Conservation (phyloP, 2,329 filamentous ascomycete genomes). For the Aspergillus floridensis region DNA sequence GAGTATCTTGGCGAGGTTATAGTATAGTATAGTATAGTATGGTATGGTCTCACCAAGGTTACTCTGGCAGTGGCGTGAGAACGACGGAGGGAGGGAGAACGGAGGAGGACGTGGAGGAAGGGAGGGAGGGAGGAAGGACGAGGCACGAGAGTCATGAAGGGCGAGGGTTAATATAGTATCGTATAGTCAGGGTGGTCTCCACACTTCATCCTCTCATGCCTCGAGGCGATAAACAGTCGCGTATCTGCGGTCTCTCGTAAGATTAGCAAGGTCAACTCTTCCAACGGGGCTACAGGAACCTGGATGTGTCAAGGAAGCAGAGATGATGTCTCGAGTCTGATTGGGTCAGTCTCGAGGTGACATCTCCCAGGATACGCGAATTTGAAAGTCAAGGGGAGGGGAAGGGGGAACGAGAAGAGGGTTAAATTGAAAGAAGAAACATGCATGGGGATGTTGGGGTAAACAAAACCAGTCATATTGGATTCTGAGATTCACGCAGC, state of each 20-base stretch:
- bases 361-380: background rate
- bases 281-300: background rate
- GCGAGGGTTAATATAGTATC: background rate
- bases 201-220: background rate
- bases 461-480: background rate
- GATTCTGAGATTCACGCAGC: background rate
- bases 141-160: background rate
- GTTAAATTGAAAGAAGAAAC: background rate
- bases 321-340: background rate
- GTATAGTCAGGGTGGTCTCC: background rate
- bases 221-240: background rate
- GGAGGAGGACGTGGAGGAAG: background rate
- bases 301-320: background rate
- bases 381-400: background rate
- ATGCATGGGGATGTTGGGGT: background rate
- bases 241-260: background rate
- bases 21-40: background rate
- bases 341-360: background rate
- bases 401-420: background rate
- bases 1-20: background rate
- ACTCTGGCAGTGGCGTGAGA: background rate
- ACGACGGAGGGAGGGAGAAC: background rate
- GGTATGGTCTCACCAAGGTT: background rate
- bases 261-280: background rate
- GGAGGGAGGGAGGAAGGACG: background rate